Conservation (phyloP, 208 protist genomes). For the Acanthamoeba royreba region DNA sequence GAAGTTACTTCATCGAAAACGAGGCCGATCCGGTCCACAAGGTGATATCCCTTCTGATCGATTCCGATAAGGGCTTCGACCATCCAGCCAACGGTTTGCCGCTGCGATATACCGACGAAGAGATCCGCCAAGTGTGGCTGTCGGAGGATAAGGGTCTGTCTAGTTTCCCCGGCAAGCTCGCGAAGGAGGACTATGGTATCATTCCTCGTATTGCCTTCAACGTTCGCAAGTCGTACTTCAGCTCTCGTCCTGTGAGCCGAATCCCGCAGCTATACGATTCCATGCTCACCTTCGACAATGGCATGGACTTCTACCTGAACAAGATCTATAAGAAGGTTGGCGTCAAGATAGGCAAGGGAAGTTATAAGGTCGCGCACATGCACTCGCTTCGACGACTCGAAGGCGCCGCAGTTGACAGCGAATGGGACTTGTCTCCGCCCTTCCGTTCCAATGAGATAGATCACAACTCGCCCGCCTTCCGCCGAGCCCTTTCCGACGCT, state of each 20-base stretch:
- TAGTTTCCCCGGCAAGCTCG: background rate
- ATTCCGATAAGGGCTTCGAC: background rate
- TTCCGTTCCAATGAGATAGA: background rate
- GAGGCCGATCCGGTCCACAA: background rate
- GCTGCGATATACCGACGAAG: background rate
- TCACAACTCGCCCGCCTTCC: background rate
- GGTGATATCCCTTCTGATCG: background rate
- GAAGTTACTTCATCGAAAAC: background rate
- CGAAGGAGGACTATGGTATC: background rate
- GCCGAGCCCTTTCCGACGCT: background rate
- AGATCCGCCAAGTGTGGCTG: background rate
- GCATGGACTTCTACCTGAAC: constrained; percentile 1
- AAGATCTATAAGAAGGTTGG: constrained; percentile 28
- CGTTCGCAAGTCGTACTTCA: background rate
- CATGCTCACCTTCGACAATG: background rate
- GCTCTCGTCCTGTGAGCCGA: background rate
- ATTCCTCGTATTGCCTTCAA: background rate
- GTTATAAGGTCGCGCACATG: background rate
- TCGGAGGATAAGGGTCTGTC: background rate
- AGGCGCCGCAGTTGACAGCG: background rate
- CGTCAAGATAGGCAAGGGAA: background rate
- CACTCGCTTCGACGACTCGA: background rate
- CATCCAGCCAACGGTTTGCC: background rate
- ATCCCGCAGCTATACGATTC: background rate
- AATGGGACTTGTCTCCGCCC: background rate